Evolutionary conservation across 441 rosid species (phyloP).

Genomic region (Arabidopsis lyrata): DNA sequence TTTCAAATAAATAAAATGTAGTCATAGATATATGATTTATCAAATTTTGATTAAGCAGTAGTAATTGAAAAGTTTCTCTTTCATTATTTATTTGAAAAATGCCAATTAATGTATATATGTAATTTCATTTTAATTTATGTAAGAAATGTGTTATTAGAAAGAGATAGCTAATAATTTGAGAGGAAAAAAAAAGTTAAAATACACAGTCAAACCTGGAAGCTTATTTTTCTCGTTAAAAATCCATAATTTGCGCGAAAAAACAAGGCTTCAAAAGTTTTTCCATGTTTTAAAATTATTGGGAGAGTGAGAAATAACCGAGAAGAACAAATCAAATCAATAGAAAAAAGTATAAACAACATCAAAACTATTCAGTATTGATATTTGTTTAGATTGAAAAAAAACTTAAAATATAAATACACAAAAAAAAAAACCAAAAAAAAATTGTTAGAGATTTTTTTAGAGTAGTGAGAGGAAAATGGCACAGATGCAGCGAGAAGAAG

Average conservation of each 20-base stretch:
- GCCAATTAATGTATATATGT: not conserved
- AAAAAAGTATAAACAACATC: conserved; percentile 35
- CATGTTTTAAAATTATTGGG: conserved; percentile 64
- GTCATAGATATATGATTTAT: not conserved
- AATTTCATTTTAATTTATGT: not conserved
- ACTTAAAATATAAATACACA: conserved; percentile 3
- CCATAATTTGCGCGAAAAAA: conserved; percentile 64
- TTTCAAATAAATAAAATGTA: not conserved
- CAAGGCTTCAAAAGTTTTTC: conserved; percentile 60
- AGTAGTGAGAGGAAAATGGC: conserved; percentile 55
- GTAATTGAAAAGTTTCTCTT: not conserved
- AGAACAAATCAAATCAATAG: conserved; percentile 41
- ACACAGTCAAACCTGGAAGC: conserved; percentile 40
- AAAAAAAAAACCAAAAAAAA: conserved; percentile 5
- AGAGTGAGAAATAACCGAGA: conserved; percentile 36
- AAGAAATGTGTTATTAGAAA: not conserved
- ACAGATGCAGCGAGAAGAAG: conserved; percentile 58
- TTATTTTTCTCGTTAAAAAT: conserved; percentile 36
- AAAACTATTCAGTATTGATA: conserved; percentile 24
- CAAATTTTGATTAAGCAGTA: not conserved
- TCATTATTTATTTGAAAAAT: not conserved
- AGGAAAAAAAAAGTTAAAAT: not conserved
- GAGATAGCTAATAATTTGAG: not conserved
- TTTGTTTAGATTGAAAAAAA: conserved; percentile 22
- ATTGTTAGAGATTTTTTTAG: conserved; percentile 26